Evolutionary conservation across 1,139 yeast species (phyloP), one percentile per base, ranked within the genome.

Genomic region (Debaryomyces fabryi): DNA sequence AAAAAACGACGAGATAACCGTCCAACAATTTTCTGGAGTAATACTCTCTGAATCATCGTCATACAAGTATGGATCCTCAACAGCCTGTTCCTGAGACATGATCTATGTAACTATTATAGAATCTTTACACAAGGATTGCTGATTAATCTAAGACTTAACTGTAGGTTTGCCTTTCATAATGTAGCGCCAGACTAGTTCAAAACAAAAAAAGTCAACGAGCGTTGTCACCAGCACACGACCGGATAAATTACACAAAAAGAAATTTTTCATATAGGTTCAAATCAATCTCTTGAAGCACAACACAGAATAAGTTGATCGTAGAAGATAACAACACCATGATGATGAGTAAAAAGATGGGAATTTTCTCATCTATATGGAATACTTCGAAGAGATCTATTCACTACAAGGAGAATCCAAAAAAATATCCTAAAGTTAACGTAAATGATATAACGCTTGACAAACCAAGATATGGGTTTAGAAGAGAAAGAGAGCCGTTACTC

Each of bases 1-100:
- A 78, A 95, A 95, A 69, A 93, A 95, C 24, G 98, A 82, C 39
- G 97, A 88, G 58, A 95, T 93, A 55, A 95, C 98, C 35, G 96
- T 86, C 99, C 99, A 95, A 72, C 98, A 92, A 76, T 95, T 99
- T 74, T 95, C 98, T 32, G 97, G 90, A 23, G 98, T 91, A 74
- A 93, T 89, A 64, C 86, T 88, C 56, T 78, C 76, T 55, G 79
- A 82, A 54, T 83, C 88, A 49, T 74, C 81, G 58, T 85, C 89
- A 64, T 83, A 84, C 58, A 79, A 82, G 68, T 87, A 86, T 46
- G 86, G 86, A 66, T 86, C 91, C 52, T 68, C 72, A 33, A 53
- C 59, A 23, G 56, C 55, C 51, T 56, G 59, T 44, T 51, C 60
- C 49, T 56, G 57, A 35, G 58, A 55, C 58, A 56, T 56, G 30